A percentile compares a stretch with the other conserved stretches of the same genome.
phyloP scores from a whole-genome alignment of 1,284 basidiomycete genomes.

The Boletus sp. region DNA sequence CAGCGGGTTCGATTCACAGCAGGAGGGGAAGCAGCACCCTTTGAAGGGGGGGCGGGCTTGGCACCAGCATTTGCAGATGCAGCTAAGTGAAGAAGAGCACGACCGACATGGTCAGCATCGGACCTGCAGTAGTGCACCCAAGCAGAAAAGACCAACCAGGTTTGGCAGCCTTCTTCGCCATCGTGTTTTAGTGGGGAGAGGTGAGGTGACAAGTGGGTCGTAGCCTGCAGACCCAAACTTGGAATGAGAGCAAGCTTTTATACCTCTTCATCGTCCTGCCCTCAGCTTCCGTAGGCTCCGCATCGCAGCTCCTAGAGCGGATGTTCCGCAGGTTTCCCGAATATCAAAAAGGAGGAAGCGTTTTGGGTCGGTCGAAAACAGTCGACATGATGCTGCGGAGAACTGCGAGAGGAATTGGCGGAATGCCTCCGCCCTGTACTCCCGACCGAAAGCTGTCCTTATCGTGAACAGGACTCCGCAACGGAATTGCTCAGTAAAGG shows the following conservation, averaged over 20 bases:
- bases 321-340: conserved; percentile 10
- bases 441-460: conserved; percentile 22
- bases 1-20: conserved; percentile 12
- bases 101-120: conserved; percentile 6
- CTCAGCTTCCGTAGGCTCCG: conserved; percentile 24
- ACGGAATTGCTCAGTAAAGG: conserved; percentile 1
- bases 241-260: conserved; percentile 19
- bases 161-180: conserved; percentile 28
- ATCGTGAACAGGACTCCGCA: conserved; percentile 18
- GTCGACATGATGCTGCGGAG: conserved; percentile 20
- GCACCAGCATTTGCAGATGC: conserved; percentile 11
- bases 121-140: not conserved
- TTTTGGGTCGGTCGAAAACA: not conserved
- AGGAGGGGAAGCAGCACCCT: conserved; percentile 22
- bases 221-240: not conserved
- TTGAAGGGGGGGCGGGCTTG: conserved; percentile 24
- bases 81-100: conserved; percentile 3
- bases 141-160: conserved; percentile 17
- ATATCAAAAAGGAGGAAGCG: conserved; percentile 6
- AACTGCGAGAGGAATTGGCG: conserved; percentile 4
- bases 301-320: conserved; percentile 10
- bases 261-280: conserved; percentile 26
- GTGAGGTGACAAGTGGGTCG: not conserved
- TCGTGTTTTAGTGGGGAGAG: conserved; percentile 13
- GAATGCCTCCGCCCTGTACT: conserved; percentile 22